These are phyloP conservation scores for Vigna radiata DNA, from an alignment of 306 rosid genomes.

Conservation along the genomic window DNA sequence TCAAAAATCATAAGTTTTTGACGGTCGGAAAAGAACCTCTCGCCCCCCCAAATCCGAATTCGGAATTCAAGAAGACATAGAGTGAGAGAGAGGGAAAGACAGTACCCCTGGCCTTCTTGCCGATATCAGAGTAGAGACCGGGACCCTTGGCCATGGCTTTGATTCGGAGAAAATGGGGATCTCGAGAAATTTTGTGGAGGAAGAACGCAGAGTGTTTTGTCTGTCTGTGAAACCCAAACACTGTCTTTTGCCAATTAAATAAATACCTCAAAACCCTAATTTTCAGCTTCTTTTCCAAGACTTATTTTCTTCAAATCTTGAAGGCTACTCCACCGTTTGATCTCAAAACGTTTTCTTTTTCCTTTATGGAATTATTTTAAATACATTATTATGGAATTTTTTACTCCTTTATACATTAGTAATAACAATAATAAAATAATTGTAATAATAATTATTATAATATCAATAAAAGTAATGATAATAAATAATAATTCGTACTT, in stretches of 20 bases:
- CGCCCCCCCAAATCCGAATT: neutral
- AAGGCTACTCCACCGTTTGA: conserved; percentile 51
- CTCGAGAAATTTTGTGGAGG: conserved; percentile 6
- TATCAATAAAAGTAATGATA: no score
- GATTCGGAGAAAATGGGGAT: conserved; percentile 45
- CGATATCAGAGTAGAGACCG: conserved; percentile 94
- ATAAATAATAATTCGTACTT: no score
- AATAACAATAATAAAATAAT: no score
- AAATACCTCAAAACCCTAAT: conserved; percentile 53
- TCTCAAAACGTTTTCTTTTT: conserved; percentile 6
- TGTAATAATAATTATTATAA: no score
- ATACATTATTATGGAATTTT: neutral
- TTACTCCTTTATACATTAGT: neutral
- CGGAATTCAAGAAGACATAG: neutral
- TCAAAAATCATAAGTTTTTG: conserved; percentile 48
- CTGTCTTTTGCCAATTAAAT: conserved; percentile 22
- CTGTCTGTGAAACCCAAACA: conserved; percentile 17
- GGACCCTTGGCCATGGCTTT: conserved; percentile 87
- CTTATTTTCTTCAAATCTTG: neutral
- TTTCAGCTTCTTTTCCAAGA: conserved; percentile 41
- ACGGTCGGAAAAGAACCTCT: neutral
- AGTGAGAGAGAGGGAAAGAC: neutral
- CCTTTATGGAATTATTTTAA: neutral
- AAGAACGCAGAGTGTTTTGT: neutral
- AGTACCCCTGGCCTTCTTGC: conserved; percentile 84